Conservation (phyloP, 495 filamentous ascomycete genomes). For the Staphylotrichum longicolle region DNA sequence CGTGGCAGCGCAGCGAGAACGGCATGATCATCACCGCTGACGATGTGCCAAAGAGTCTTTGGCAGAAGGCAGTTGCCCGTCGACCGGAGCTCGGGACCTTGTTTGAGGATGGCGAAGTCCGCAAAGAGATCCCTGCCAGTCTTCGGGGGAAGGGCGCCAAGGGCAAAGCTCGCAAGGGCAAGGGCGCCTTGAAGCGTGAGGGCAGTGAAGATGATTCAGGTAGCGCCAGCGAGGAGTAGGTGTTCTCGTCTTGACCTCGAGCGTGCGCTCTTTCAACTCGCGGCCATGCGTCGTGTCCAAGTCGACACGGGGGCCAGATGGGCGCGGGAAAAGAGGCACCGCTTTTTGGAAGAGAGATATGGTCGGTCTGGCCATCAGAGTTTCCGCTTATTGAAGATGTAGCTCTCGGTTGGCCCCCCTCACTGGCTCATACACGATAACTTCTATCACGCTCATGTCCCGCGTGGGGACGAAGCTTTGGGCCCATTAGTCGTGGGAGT, state of each 20-base stretch:
- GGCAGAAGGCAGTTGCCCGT: slow-evolving; percentile 39
- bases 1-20: slow-evolving; percentile 33
- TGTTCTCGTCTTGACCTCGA: neutral
- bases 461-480: no score
- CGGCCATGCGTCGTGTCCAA: no score
- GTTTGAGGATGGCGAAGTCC: slow-evolving; percentile 39
- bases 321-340: no score
- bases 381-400: no score
- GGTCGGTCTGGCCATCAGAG: no score
- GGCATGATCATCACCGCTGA: slow-evolving; percentile 34
- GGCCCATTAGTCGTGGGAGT: no score
- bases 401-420: no score
- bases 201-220: slow-evolving; percentile 30
- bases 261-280: neutral
- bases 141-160: slow-evolving; percentile 44
- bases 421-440: no score
- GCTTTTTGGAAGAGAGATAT: no score
- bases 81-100: slow-evolving; percentile 36
- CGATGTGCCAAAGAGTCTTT: slow-evolving; percentile 35
- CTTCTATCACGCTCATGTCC: no score
- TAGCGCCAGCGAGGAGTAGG: slow-evolving; percentile 29
- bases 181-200: slow-evolving; percentile 33
- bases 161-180: slow-evolving; percentile 41
- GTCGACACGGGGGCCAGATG: no score
- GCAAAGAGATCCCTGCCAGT: slow-evolving; percentile 46